These are phyloP conservation scores for Solanum hybrid DNA, from an alignment of 305 asterid genomes.

Conservation along the genomic window DNA sequence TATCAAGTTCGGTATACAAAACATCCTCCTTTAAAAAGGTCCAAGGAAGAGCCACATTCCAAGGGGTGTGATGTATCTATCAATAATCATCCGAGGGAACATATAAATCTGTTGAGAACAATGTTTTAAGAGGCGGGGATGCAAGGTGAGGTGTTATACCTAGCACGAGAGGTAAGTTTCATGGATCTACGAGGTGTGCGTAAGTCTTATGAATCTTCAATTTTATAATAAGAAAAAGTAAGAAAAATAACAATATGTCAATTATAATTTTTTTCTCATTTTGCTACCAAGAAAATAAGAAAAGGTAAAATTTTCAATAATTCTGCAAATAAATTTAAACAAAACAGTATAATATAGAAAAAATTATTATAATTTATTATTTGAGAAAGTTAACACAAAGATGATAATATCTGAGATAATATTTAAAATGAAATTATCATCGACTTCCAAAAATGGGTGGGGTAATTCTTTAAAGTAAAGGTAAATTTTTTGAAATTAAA, in stretches of 20 bases:
- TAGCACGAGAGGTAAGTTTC: not conserved
- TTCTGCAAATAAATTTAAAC: not conserved
- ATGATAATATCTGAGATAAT: not conserved
- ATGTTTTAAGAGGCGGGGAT: not conserved
- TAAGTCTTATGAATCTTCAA: no score
- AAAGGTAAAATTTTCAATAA: no score
- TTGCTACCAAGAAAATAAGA: not conserved
- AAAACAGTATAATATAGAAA: not conserved
- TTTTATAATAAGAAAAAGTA: not conserved
- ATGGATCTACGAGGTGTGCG: not conserved
- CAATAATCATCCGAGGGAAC: not conserved
- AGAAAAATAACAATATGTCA: no score
- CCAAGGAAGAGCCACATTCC: not conserved
- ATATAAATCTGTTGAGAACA: not conserved
- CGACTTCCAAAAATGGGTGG: not conserved
- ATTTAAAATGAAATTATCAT: no score
- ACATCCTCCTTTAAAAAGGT: not conserved
- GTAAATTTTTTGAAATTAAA: not conserved
- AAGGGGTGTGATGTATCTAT: not conserved
- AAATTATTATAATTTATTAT: no score
- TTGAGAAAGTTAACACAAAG: not conserved
- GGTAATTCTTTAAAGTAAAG: not conserved
- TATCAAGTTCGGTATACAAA: no score
- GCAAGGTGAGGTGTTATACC: not conserved
- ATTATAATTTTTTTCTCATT: not conserved